Conservation (phyloP, 208 protist species). For the Leishmania braziliensis region DNA sequence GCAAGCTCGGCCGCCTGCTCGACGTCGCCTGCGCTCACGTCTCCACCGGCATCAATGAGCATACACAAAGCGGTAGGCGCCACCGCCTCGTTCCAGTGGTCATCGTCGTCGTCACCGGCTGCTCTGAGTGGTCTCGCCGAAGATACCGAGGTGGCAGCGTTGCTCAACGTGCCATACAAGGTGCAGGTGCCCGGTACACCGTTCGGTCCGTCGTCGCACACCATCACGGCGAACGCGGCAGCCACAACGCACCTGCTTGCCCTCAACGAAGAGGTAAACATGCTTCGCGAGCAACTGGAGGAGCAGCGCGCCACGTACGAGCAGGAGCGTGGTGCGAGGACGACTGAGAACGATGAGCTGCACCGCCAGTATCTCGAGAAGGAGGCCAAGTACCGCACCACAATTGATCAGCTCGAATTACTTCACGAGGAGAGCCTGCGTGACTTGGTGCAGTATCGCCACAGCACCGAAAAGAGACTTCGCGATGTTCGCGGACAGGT, state of each 20-base stretch:
- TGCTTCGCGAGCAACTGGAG: constrained; percentile 68
- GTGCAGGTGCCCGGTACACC: constrained; percentile 15
- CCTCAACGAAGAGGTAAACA: constrained; percentile 47
- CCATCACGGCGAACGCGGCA: constrained; percentile 16
- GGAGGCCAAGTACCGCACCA: constrained; percentile 25
- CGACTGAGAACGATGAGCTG: constrained; percentile 35
- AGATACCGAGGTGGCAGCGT: constrained; percentile 20
- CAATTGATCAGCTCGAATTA: constrained; percentile 51
- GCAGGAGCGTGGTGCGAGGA: constrained; percentile 45
- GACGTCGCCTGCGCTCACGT: neutral
- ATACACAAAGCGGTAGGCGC: neutral
- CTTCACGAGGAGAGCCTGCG: constrained; percentile 58
- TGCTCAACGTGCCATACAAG: constrained; percentile 25
- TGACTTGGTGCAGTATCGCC: constrained; percentile 63
- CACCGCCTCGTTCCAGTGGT: neutral
- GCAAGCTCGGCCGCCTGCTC: neutral
- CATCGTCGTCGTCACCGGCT: neutral
- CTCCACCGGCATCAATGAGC: constrained; percentile 2
- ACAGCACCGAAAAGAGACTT: constrained; percentile 43
- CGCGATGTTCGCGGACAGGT: constrained; percentile 42
- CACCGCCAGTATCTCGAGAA: constrained; percentile 39
- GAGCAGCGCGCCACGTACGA: constrained; percentile 67
- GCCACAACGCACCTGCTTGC: constrained; percentile 45
- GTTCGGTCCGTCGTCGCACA: neutral
- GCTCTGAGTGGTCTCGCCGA: constrained; percentile 18